Base-by-base conservation (phyloP, 768 basidiomycete species). In the Lentinula aciculospora region DNA sequence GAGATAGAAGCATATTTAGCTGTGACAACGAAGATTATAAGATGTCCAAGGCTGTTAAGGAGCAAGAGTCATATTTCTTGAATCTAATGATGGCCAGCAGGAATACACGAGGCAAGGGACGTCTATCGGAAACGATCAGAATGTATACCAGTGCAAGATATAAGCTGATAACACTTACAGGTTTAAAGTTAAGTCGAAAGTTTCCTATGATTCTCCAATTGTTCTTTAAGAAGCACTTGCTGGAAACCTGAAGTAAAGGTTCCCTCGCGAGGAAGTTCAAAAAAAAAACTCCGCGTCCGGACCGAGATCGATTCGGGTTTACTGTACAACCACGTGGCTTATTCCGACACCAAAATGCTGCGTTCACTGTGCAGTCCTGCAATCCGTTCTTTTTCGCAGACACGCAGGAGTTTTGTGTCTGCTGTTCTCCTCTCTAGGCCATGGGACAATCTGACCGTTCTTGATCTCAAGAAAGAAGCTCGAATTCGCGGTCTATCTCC, bases 1-100 rank as follows among this genome's bases (percentile, higher is more conserved):
- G 90, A 63, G 89, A 91, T 71, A 84, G 83, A 66, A 92, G 83
- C 89, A 92, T 91, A 71, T 61, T 69, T 49, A 19, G 50, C 65
- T 56, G 63, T 50, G 62, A 60, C 60, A 60, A 45, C 56, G 57
- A 63, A 19, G 25, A 55, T 59, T 44, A 47, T 28, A 47, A 47
- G 27, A 23, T 31, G 45, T 25, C 21, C 23, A 37, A n/a, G 31
- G 42, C 66, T 63, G 62, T 51, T 62, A 62, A 61, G 59, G 68
- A 61, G 62, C 57, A 63, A 69, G 60, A 65, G 56, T 67, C 66
- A 69, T 62, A 62, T 63, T 65, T 49, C 56, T 62, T 61, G 71
- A 64, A 62, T 60, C 55, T 49, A 63, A 37, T n/a, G n/a, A 34
- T 13, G 59, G 67, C 72, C 79, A 77, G 77, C 79, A 80, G 74